These are phyloP conservation scores for Litsea cubeba DNA, from an alignment of 164 flowering plant genomes.

Conservation along the genomic window DNA sequence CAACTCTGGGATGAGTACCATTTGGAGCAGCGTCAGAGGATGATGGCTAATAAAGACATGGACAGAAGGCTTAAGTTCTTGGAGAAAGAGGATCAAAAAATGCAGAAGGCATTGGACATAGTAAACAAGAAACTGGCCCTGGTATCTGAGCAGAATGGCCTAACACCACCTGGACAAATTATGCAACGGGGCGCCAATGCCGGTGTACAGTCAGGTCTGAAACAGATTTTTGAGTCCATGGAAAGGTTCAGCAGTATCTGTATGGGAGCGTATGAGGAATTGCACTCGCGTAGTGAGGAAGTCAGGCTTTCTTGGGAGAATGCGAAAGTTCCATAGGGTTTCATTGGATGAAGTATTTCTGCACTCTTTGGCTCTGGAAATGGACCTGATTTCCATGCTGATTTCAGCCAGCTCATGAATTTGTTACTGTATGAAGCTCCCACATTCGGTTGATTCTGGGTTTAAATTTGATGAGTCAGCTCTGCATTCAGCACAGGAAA, in stretches of 20 bases:
- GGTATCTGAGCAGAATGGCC: slow-evolving; percentile 34
- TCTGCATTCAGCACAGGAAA: background rate
- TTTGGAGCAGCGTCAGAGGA: slow-evolving; percentile 27
- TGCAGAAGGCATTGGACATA: slow-evolving; percentile 70
- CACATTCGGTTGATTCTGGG: background rate
- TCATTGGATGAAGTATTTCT: background rate
- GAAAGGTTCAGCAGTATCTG: slow-evolving; percentile 59
- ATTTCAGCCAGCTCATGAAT: background rate
- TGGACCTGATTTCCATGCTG: background rate
- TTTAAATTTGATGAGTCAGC: background rate
- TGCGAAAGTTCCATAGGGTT: slow-evolving; percentile 16
- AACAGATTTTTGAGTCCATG: slow-evolving; percentile 73
- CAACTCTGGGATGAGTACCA: slow-evolving; percentile 25
- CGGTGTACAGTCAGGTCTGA: slow-evolving; percentile 53
- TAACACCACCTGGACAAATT: slow-evolving; percentile 31
- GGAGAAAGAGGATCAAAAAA: slow-evolving; percentile 76
- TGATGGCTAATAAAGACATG: slow-evolving; percentile 26
- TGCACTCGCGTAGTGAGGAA: slow-evolving; percentile 61
- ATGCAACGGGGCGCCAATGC: slow-evolving; percentile 51
- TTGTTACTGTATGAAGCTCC: background rate
- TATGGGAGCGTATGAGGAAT: slow-evolving; percentile 59
- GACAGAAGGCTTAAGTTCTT: slow-evolving; percentile 49
- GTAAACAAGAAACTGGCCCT: slow-evolving; percentile 63
- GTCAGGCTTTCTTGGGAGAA: slow-evolving; percentile 33
- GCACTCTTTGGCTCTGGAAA: background rate